These are phyloP conservation scores for Mycena alexandri DNA, from an alignment of 768 basidiomycete genomes.

Conservation along the genomic window DNA sequence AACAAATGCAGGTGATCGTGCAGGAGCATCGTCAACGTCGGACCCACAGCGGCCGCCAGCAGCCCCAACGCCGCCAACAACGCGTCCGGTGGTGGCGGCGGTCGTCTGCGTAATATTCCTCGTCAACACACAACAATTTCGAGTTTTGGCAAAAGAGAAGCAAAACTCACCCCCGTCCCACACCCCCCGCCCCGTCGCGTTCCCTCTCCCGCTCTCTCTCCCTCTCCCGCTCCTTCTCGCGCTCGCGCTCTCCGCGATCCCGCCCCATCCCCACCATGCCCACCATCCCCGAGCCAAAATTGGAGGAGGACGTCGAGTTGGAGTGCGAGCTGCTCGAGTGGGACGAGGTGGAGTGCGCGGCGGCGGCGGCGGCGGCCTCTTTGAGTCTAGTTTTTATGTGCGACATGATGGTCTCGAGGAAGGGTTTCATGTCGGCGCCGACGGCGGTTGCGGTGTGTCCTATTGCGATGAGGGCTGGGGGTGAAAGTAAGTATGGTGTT, in stretches of 20 bases:
- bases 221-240: too few species aligned
- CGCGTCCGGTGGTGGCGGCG: slow-evolving; percentile 89
- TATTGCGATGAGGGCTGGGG: slow-evolving; percentile 91
- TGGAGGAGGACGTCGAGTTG: too few species aligned
- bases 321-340: too few species aligned
- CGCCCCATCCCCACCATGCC: too few species aligned
- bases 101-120: slow-evolving; percentile 8
- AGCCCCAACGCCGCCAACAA: slow-evolving; percentile 98
- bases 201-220: too few species aligned
- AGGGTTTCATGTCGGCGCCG: slow-evolving; percentile 94
- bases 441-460: slow-evolving; percentile 95
- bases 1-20: slow-evolving; percentile 98
- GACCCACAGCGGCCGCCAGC: slow-evolving; percentile 94
- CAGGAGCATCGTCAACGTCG: slow-evolving; percentile 93
- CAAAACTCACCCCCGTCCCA: slow-evolving; percentile 80
- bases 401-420: slow-evolving; percentile 92
- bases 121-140: slow-evolving; percentile 52
- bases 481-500: too few species aligned
- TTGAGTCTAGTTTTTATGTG: slow-evolving; percentile 73
- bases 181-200: not conserved
- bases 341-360: slow-evolving; percentile 8
- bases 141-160: too few species aligned
- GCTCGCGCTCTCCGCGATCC: too few species aligned
- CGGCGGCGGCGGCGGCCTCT: slow-evolving; percentile 20
- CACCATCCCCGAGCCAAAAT: too few species aligned